Base-by-base conservation (phyloP, 2,329 filamentous ascomycete species). In the Cercospora sp. region DNA sequence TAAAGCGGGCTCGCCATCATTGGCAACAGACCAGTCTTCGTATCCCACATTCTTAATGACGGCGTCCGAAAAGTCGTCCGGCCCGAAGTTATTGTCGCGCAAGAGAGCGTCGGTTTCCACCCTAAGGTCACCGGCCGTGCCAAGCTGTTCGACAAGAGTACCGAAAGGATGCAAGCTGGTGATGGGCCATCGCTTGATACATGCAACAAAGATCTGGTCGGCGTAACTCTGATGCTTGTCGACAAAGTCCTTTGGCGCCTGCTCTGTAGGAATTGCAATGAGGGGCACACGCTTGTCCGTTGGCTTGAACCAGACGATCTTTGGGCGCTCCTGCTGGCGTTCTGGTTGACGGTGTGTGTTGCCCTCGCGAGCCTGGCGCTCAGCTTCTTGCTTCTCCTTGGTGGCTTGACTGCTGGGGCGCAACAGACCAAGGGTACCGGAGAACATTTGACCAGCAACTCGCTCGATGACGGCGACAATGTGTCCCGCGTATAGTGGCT, bases 221-320 rank as follows among this genome's bases (percentile, higher is more conserved):
- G 94, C 93, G 76, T 98, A 99, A 32, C 97, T 93, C 80, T 97
- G 93, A 80, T 99, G 95, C 81, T 95, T 97, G 84, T 99, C 95
- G 30, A 99, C 95, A 76, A 99, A 99, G 82, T 98, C 95, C 40
- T 93, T 91, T 21, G 95, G 95, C 8, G 95, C 95, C 82, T 99
- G 95, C 80, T 99, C 95, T 3, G 95, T 99, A 1, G 95, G 95
- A 72, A 99, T 99, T 64, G 95, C 95, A 80, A 99, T 99, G 73
- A 99, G 85, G 61, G 95, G 95, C 59, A 99, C 95, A 78, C 95
- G 93, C 87, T 99, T 98, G 82, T 99, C 95, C 1, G 95, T 99
- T 67, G 95, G 95, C 85, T 99, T 99, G 85, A 99, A 99, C 95
- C 95, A 99, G 51, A 99, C 95, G 82, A 99, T 99, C 89, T 99